Percentiles rank a stretch among this genome's conserved stretches.
Evolutionary conservation across 2,329 filamentous ascomycete species (phyloP).

Genomic region (Colletotrichum liriopes): DNA sequence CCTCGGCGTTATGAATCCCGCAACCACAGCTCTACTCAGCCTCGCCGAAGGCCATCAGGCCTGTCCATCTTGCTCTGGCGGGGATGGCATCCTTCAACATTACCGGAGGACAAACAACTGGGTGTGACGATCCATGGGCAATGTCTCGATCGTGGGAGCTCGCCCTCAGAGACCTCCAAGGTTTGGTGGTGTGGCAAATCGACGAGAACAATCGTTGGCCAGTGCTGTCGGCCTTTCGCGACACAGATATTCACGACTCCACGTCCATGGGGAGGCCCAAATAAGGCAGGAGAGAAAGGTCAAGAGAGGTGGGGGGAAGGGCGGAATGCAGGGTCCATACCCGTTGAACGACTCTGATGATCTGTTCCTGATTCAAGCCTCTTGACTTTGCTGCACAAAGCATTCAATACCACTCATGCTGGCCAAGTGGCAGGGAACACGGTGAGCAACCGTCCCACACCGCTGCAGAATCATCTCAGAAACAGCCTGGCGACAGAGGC

Average conservation of each 20-base stretch:
- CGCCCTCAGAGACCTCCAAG: background rate
- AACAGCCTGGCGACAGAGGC: slow-evolving; percentile 31
- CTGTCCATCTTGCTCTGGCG: background rate
- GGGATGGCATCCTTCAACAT: background rate
- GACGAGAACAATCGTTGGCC: background rate
- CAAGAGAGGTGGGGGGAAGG: slow-evolving; percentile 14
- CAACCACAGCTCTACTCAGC: background rate
- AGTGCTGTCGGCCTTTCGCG: background rate
- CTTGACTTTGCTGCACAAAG: slow-evolving; percentile 22
- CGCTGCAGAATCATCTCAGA: slow-evolving; percentile 35
- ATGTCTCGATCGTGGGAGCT: slow-evolving; percentile 6
- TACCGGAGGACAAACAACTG: background rate
- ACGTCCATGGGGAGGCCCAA: slow-evolving; percentile 14
- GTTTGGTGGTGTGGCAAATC: slow-evolving; percentile 27
- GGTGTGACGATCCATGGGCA: slow-evolving; percentile 22
- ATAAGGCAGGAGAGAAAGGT: slow-evolving; percentile 14
- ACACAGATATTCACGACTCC: slow-evolving; percentile 18
- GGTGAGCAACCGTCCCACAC: slow-evolving; percentile 35
- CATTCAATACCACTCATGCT: slow-evolving; percentile 11
- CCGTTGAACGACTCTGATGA: slow-evolving; percentile 27
- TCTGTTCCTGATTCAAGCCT: slow-evolving; percentile 38
- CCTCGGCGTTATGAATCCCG: background rate
- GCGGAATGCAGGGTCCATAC: slow-evolving; percentile 35
- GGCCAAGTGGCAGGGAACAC: slow-evolving; percentile 25
- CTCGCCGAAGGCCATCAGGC: background rate